phyloP scores from a whole-genome alignment of 1,284 basidiomycete species.

The Cystobasidium sp. region DNA sequence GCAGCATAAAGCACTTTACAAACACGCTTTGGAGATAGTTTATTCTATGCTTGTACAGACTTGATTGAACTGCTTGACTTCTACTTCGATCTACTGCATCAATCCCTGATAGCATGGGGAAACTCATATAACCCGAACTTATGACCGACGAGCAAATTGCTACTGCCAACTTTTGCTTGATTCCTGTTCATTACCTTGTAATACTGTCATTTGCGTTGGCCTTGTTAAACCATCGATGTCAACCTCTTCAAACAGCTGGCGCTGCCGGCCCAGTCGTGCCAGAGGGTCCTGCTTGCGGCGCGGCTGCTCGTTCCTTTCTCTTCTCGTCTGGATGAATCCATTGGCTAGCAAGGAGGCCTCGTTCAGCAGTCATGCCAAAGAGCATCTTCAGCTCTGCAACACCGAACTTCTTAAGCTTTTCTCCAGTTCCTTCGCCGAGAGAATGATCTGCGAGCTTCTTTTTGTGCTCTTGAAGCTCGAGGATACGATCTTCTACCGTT shows the following conservation, averaged over 20 bases:
- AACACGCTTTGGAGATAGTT: no score
- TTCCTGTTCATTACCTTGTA: no score
- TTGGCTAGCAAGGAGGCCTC: not conserved
- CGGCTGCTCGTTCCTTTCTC: not conserved
- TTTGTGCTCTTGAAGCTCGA: conserved; percentile 54
- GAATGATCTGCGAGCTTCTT: conserved; percentile 47
- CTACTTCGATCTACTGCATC: no score
- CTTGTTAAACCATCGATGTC: no score
- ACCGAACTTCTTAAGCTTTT: conserved; percentile 47
- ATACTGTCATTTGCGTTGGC: no score
- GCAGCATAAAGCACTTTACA: no score
- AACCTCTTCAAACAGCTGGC: not conserved
- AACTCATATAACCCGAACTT: no score
- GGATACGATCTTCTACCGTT: conserved; percentile 58
- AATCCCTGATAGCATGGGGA: no score
- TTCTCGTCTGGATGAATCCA: conserved; percentile 12
- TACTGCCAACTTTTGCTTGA: no score
- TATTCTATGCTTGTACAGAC: no score
- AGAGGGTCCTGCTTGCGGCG: not conserved
- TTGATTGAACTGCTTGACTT: no score
- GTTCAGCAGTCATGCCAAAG: conserved; percentile 33
- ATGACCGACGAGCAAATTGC: no score
- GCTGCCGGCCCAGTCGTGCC: not conserved
- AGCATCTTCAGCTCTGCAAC: conserved; percentile 35
- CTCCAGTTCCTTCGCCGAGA: conserved; percentile 47